A percentile compares a stretch with the other conserved stretches of the same genome.
phyloP scores from a whole-genome alignment of 352 stramenopile genomes.

The Pythium aquatile region DNA sequence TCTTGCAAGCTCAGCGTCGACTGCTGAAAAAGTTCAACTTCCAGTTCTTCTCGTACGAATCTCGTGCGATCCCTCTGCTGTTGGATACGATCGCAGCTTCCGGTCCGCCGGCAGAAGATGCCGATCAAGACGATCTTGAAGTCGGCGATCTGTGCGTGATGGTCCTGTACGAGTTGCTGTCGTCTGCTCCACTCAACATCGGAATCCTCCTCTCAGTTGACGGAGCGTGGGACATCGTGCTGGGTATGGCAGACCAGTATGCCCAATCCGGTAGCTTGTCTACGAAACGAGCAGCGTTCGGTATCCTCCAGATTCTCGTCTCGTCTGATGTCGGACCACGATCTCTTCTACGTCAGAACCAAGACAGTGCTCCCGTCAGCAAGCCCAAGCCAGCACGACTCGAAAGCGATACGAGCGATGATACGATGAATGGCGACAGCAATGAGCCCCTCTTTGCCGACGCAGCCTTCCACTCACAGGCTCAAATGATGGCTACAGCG shows the following conservation, averaged over 20 bases:
- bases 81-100: slow-evolving; percentile 26
- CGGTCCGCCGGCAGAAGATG: not conserved
- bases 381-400: not conserved
- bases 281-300: slow-evolving; percentile 21
- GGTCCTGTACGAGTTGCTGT: slow-evolving; percentile 24
- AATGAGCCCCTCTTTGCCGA: slow-evolving; percentile 11
- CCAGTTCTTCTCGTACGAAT: slow-evolving; percentile 81
- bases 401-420: slow-evolving; percentile 19
- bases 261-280: not conserved
- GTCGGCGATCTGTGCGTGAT: slow-evolving; percentile 21
- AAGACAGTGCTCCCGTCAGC: not conserved
- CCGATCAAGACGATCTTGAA: not conserved
- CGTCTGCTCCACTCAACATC: slow-evolving; percentile 24
- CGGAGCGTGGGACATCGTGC: slow-evolving; percentile 19
- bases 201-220: slow-evolving; percentile 16
- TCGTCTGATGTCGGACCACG: slow-evolving; percentile 16
- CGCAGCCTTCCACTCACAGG: slow-evolving; percentile 8
- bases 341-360: slow-evolving; percentile 16
- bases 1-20: slow-evolving; percentile 63
- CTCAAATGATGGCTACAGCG: slow-evolving; percentile 12
- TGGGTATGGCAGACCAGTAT: slow-evolving; percentile 26
- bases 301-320: slow-evolving; percentile 20
- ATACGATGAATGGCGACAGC: slow-evolving; percentile 7
- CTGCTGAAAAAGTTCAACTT: slow-evolving; percentile 71
- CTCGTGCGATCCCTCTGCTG: slow-evolving; percentile 58